Percentiles rank a stretch among this genome's conserved stretches.
Evolutionary conservation across 495 filamentous ascomycete genomes (phyloP).

Genomic region (Aspergillus hancockii): DNA sequence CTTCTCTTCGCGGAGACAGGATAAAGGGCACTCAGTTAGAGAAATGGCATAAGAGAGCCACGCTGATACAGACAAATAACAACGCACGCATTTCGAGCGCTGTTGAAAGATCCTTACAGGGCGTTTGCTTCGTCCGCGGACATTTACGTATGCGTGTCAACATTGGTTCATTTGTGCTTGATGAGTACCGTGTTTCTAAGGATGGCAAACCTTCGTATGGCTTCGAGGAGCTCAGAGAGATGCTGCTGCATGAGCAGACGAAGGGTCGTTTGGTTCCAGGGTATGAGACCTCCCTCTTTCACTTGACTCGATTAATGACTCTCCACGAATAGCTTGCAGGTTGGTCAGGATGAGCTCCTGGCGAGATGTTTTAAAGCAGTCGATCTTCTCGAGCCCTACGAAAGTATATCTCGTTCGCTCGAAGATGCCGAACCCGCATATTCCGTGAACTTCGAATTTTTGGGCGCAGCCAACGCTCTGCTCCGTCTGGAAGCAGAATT

Average conservation of each 20-base stretch:
- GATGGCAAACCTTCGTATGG: slow-evolving; percentile 35
- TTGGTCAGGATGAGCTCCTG: slow-evolving; percentile 27
- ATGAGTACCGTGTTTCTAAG: slow-evolving; percentile 39
- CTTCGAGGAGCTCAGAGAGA: slow-evolving; percentile 51
- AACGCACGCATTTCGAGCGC: slow-evolving; percentile 25
- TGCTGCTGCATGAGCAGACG: slow-evolving; percentile 42
- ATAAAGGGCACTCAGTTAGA: slow-evolving; percentile 7
- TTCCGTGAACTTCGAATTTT: slow-evolving; percentile 47
- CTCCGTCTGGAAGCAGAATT: slow-evolving; percentile 44
- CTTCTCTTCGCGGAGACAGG: slow-evolving; percentile 14
- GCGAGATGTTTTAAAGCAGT: slow-evolving; percentile 27
- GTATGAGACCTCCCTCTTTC: slow-evolving; percentile 25
- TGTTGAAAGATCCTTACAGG: slow-evolving; percentile 30
- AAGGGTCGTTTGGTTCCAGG: slow-evolving; percentile 40
- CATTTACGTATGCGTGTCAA: slow-evolving; percentile 55
- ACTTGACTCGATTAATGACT: not conserved
- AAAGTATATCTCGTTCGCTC: slow-evolving; percentile 34
- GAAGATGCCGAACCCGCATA: slow-evolving; percentile 29
- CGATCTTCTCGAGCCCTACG: slow-evolving; percentile 51
- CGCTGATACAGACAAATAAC: slow-evolving; percentile 28
- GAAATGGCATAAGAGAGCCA: slow-evolving; percentile 16
- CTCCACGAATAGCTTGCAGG: slow-evolving; percentile 25
- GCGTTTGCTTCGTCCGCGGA: slow-evolving; percentile 36
- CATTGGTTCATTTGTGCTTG: slow-evolving; percentile 56
- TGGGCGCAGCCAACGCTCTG: slow-evolving; percentile 22